Base-by-base conservation (phyloP, 2,329 filamentous ascomycete genomes). In the Curvularia lunata region DNA sequence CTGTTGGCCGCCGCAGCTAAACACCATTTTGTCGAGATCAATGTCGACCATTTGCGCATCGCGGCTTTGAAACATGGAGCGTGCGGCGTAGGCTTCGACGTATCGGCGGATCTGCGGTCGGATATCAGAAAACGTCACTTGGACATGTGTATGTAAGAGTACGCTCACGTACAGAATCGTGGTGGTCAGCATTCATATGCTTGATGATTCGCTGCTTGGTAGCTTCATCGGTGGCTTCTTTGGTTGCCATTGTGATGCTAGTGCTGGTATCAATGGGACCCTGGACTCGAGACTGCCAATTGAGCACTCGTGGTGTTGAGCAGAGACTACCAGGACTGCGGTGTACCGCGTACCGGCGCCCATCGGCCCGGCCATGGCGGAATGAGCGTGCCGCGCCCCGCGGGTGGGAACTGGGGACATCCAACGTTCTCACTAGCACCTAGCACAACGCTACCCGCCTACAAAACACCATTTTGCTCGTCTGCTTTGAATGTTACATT, bases 151-250 rank as follows among this genome's bases (percentile, higher is more conserved):
- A 8, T 30, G 23, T 25, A 25, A 25, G 4, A 30, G 7, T 30
- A 30, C 27, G 7, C 27, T 30, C 30, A 50, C 54, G 40, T 73
- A 82, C 86, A 56, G 91, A 91, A 66, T 86, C 84, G 50, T 83
- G 80, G 79, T 97, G 94, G 76, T 94, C 90, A 42, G 81, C 81
- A 79, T 97, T 97, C 91, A 97, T 95, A 81, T 97, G 93, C 32
- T 82, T 82, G 71, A 94, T 85, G 75, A 92, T 88, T 57, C 88
- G 86, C 56, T 81, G 69, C 71, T 86, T 86, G 57, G 81, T 77
- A 0, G 80, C 81, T 38, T 77, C 78, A 52, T 84, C 81, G 63
- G 79, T 72, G n/a, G 73, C 62, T 30, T 72, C 70, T 54, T 68
- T 52, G 40, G 69, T 65, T 12, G 72, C 60, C 74, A 78, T 73